Evolutionary conservation across 305 asterid genomes (phyloP).

Genomic region (Fraxinus sp.): DNA sequence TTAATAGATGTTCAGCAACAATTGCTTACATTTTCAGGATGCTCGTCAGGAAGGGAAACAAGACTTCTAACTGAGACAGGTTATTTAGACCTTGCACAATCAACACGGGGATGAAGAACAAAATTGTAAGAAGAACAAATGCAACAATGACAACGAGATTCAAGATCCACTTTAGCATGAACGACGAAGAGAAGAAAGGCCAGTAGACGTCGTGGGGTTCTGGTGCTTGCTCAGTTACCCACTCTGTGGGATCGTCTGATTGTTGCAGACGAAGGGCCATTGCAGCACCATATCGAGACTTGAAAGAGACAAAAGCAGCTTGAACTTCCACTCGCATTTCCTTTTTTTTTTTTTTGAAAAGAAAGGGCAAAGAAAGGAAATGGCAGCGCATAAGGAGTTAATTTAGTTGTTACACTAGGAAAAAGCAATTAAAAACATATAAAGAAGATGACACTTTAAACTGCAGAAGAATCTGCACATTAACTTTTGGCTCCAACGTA

Average conservation of each 20-base stretch:
- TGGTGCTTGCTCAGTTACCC: conserved; percentile 91
- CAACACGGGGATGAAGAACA: conserved; percentile 76
- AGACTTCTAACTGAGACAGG: conserved; percentile 75
- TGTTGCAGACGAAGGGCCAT: conserved; percentile 64
- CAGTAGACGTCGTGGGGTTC: conserved; percentile 86
- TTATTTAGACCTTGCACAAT: conserved; percentile 91
- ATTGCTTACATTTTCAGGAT: conserved; percentile 60
- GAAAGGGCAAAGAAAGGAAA: background rate
- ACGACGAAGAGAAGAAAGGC: conserved; percentile 94
- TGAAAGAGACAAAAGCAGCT: conserved; percentile 95
- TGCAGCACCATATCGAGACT: conserved; percentile 77
- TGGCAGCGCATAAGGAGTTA: background rate
- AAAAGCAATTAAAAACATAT: background rate
- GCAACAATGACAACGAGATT: conserved; percentile 56
- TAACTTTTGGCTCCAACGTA: background rate
- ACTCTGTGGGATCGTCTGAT: conserved; percentile 76
- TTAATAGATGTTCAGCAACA: background rate
- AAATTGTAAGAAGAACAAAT: conserved; percentile 51
- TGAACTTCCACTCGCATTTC: conserved; percentile 60
- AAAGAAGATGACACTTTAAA: background rate
- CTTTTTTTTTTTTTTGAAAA: background rate
- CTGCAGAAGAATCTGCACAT: background rate
- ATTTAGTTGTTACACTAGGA: background rate
- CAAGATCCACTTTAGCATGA: conserved; percentile 69
- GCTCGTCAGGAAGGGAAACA: conserved; percentile 75